phyloP scores from a whole-genome alignment of 495 filamentous ascomycete species.

The Xylaria castorea region DNA sequence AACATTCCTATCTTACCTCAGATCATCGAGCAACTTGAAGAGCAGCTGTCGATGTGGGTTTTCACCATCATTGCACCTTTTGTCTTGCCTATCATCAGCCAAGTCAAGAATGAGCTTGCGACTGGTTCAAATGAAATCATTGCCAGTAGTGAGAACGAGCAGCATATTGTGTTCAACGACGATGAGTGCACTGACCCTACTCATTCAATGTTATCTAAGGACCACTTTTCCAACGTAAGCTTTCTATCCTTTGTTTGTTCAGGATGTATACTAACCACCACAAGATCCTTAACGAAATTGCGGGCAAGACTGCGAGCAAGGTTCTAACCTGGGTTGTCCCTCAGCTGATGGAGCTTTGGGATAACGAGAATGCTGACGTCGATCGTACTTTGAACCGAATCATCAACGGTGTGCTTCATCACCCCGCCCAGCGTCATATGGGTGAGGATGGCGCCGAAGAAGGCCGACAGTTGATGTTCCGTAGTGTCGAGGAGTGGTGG shows the following conservation, averaged over 20 bases:
- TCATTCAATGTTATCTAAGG: constrained; percentile 95
- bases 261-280: constrained; percentile 34
- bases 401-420: constrained; percentile 83
- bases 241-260: constrained; percentile 20
- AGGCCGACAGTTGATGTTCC: constrained; percentile 78
- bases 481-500: constrained; percentile 83
- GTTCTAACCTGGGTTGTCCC: constrained; percentile 84
- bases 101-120: constrained; percentile 82
- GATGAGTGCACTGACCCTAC: constrained; percentile 78
- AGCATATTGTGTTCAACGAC: constrained; percentile 85
- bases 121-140: constrained; percentile 89
- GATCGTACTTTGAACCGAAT: constrained; percentile 73
- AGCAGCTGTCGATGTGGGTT: constrained; percentile 82
- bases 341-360: constrained; percentile 84
- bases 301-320: constrained; percentile 78
- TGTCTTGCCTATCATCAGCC: constrained; percentile 81
- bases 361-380: constrained; percentile 72
- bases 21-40: constrained; percentile 78
- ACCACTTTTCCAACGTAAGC: constrained; percentile 79
- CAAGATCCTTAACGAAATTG: constrained; percentile 83
- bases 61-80: constrained; percentile 87
- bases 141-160: constrained; percentile 75
- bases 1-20: constrained; percentile 81
- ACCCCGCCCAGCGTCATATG: constrained; percentile 74
- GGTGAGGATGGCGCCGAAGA: constrained; percentile 77